Evolutionary conservation across 148 eudicot species (phyloP), one percentile per base, ranked within the genome.

Genomic region (Vaccinium macrocarpon): DNA sequence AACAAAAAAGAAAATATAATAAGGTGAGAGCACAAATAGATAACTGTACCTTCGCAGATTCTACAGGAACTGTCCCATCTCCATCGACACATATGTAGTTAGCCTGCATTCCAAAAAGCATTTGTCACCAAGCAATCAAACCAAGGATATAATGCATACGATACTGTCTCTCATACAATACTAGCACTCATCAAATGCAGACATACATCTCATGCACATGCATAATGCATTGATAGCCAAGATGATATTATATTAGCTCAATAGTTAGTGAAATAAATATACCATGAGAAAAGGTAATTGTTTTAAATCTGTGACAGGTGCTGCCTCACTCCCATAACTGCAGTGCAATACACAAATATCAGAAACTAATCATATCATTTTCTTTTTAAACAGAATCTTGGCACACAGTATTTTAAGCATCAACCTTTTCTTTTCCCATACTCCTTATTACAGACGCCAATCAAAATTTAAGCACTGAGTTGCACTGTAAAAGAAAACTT

Each of bases 31-130:
- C 19, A 82, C 15, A 25, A 72, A 73, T 59, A 38, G 35, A 79
- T 56, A 27, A 82, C 49, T 72, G 62, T 93, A 97, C 99, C 97
- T 94, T 95, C 19, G 98, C 93, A 68, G 99, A 97, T 90, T 97
- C 99, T 64, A 88, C 82, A 75, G 99, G 99, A 87, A 97, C 99
- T 76, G 99, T 97, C 71, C 98, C 99, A 87, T 97, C 99, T 61
- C 99, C 99, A 88, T 97, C 98, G 68, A 94, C 92, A 62, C 82
- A 88, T 32, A 88, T 50, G 84, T 93, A 94, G 46, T 87, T 86
- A 80, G 93, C 93, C 95, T 94, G 93, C 56, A 88, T 76, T 81
- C 18, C 38, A 74, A 83, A 23, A 32, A 76, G 61, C 76, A 48
- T 82, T 29, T 23, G 53, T 77, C 29, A 82, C 72, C 32, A 46